Evolutionary conservation across 345 rosid genomes (phyloP), one percentile per base, ranked within the genome.

Genomic region (Mercurialis annua): DNA sequence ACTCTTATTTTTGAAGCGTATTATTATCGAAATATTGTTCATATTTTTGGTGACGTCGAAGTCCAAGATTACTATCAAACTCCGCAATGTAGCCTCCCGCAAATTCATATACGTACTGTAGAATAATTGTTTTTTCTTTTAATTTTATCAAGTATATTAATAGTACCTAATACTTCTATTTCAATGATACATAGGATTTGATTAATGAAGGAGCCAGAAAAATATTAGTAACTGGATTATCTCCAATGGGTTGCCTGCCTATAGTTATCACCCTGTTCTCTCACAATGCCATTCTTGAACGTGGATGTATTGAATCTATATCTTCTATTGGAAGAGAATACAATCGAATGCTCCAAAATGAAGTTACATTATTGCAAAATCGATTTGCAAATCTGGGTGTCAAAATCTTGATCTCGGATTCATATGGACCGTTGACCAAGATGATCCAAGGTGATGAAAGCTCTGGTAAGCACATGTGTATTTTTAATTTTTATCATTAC

Each of bases 211-310:
- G 96, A 56, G 93, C 92, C 12, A 62, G 85, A 67, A 83, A 51
- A 38, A 71, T 92, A 9, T 11, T 33, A 0, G 71, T 90, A 21
- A 60, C 59, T 0, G 85, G 84, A 8, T 75, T 90, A 18, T 86
- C 96, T 48, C 97, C 96, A 9, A 82, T 90, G 82, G 98, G 93
- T 16, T 92, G 98, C 70, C 56, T 92, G 74, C 98, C 97, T 4
- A 60, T 76, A 18, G 78, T 90, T 3, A 90, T 90, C 62, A 90
- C 97, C 3, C 52, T 88, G 17, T 66, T 76, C 65, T 84, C 93
- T 21, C 26, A 54, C 5, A 47, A 76, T 51, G 67, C 83, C 12
- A 2, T 82, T 38, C 50, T 56, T 1, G 75, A 77, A 51, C 85
- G 95, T 20, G 74, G 58, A 18, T 92, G 97, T 61, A 48, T 92